These are phyloP conservation scores for Brettanomyces sp. DNA, from an alignment of 805 yeast genomes.

Conservation along the genomic window DNA sequence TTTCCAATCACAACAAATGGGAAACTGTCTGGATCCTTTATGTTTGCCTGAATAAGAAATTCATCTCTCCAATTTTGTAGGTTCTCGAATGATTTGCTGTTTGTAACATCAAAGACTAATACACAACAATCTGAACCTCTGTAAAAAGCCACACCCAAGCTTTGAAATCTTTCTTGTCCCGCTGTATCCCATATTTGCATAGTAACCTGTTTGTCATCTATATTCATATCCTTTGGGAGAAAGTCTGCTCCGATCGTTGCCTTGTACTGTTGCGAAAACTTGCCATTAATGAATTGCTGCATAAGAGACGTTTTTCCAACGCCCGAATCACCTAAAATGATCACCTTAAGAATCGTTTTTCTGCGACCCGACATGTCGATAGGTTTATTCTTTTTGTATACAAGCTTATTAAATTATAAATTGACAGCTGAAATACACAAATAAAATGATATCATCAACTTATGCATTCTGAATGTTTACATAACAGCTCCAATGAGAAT, in stretches of 20 bases:
- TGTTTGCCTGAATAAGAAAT: slow-evolving; percentile 87
- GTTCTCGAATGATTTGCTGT: slow-evolving; percentile 85
- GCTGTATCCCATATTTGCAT: slow-evolving; percentile 98
- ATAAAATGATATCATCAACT: too few relatives aligned
- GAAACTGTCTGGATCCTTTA: slow-evolving; percentile 86
- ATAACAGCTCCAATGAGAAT: slow-evolving; percentile 27
- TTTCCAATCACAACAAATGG: slow-evolving; percentile 94
- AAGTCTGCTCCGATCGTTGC: slow-evolving; percentile 98
- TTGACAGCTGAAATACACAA: too few relatives aligned
- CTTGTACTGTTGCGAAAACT: slow-evolving; percentile 90
- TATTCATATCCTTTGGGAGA: slow-evolving; percentile 77
- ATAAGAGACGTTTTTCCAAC: slow-evolving; percentile 95
- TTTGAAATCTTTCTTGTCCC: slow-evolving; percentile 96
- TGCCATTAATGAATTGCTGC: slow-evolving; percentile 95
- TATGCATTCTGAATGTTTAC: too few relatives aligned
- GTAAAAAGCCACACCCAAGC: slow-evolving; percentile 93
- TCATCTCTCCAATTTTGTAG: slow-evolving; percentile 92
- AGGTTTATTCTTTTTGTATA: too few relatives aligned
- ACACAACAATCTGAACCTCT: slow-evolving; percentile 98
- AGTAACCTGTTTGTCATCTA: slow-evolving; percentile 76
- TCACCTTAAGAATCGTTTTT: slow-evolving; percentile 74
- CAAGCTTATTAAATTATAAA: too few relatives aligned
- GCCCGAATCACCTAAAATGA: slow-evolving; percentile 93
- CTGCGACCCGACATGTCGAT: slow-evolving; percentile 22
- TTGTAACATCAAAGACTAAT: slow-evolving; percentile 90